Evolutionary conservation across 257 asterid genomes (phyloP).

Genomic region (Nicotiana otophora): DNA sequence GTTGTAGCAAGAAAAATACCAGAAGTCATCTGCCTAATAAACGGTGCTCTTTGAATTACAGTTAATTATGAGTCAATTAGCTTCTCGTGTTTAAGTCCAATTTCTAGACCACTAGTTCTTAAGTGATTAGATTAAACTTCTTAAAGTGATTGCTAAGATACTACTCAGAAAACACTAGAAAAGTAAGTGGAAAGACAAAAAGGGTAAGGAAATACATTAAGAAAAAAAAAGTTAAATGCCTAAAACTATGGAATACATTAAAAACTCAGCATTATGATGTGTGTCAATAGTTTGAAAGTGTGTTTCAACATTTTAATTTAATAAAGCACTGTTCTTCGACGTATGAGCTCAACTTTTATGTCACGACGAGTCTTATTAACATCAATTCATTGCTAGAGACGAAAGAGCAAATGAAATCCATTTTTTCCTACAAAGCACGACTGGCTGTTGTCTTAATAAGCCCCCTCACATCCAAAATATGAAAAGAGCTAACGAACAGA

Average conservation of each 20-base stretch:
- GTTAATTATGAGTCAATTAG: neutral
- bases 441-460: too few species aligned
- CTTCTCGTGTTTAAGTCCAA: neutral
- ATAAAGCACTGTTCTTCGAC: too few species aligned
- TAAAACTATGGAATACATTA: neutral
- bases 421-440: too few species aligned
- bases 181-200: neutral
- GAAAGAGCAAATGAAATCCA: too few species aligned
- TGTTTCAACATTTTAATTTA: too few species aligned
- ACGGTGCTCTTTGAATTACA: neutral
- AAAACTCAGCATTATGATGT: neutral
- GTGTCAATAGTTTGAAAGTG: neutral
- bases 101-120: neutral
- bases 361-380: too few species aligned
- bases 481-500: too few species aligned
- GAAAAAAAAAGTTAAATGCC: neutral
- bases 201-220: neutral
- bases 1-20: neutral
- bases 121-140: neutral
- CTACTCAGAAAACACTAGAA: neutral
- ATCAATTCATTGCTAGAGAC: too few species aligned
- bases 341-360: neutral
- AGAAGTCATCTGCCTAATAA: neutral
- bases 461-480: too few species aligned
- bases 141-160: neutral